Percentiles rank a stretch among this genome's conserved stretches.
phyloP scores from a whole-genome alignment of 2,329 filamentous ascomycete species.

The Aspergillus sp. region DNA sequence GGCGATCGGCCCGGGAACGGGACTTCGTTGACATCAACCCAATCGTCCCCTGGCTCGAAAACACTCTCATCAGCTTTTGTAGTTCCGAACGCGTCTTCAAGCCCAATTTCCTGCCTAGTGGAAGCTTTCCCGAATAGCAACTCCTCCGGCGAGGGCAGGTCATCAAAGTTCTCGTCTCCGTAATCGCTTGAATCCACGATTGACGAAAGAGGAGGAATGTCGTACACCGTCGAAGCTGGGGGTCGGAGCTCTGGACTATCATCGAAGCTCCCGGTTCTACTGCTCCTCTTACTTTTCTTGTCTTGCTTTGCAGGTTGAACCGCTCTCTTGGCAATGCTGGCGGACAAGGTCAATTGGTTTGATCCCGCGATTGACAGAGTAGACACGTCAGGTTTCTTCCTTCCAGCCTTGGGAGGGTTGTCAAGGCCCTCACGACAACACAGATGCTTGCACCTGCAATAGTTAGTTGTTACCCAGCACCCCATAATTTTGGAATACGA shows the following conservation, averaged over 20 bases:
- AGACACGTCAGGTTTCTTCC: constrained; percentile 24
- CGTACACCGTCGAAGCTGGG: background rate
- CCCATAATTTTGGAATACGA: constrained; percentile 26
- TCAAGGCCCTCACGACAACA: constrained; percentile 75
- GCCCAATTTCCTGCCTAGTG: background rate
- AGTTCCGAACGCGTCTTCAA: background rate
- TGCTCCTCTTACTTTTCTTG: background rate
- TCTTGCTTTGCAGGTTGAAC: background rate
- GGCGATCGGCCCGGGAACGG: background rate
- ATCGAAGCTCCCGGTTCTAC: background rate
- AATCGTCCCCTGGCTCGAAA: background rate
- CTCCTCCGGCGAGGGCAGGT: constrained; percentile 44
- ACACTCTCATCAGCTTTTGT: background rate
- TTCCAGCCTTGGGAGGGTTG: constrained; percentile 58
- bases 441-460: constrained; percentile 66
- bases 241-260: background rate
- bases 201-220: constrained; percentile 15
- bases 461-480: background rate
- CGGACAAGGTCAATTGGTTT: constrained; percentile 35
- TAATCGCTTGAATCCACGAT: constrained; percentile 39
- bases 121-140: constrained; percentile 28
- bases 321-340: constrained; percentile 28
- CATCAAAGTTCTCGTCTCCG: constrained; percentile 36
- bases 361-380: constrained; percentile 30
- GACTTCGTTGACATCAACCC: constrained; percentile 5